Evolutionary conservation across 371 early-diverging fungal genomes (phyloP), one percentile per base, ranked within the genome.

Genomic region (Parasitella parasitica): DNA sequence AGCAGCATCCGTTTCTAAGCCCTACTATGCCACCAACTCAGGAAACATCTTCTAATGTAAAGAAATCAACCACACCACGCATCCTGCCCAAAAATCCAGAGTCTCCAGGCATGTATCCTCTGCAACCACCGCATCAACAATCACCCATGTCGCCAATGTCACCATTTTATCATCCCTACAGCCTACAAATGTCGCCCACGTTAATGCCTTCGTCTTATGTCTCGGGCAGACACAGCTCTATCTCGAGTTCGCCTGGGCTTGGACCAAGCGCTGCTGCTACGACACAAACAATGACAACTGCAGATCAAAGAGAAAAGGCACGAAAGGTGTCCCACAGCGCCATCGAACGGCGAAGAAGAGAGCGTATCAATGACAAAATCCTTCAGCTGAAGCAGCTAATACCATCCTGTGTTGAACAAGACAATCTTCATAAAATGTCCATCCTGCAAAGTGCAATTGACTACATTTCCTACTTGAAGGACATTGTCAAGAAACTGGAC

Each of bases 301-400:
- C 77, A 18, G 78, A 80, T 53, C 69, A 76, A 54, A 67, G 83
- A 12, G 88, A 86, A 50, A 67, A 82, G 52, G 80, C 83, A 34
- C 81, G 90, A 58, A 89, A 89, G 54, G 81, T 86, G 11, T 89
- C 91, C 0, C 92, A 92, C 57, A 88, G 89, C n/a, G 90, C 91
- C 9, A 90, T 92, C 38, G 92, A 92, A 61, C 73, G 89, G 18
- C 78, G 90, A 9, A 83, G 92, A 41, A 85, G 92, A 20, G 91
- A 92, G 52, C 83, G 88, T 13, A 90, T 90, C 71, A 90, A 92
- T 64, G 90, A 89, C 64, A 80, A 80, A 60, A 80, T 80, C n/a
- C 15, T 69, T 15, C 81, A 77, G 38, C 41, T 80, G 8, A 75
- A 78, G 34, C 72, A 75, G 34, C 59, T 80, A 8, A 76, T 80